Evolutionary conservation across 2,329 filamentous ascomycete species (phyloP).

Genomic region (Colletotrichum gigasporum): DNA sequence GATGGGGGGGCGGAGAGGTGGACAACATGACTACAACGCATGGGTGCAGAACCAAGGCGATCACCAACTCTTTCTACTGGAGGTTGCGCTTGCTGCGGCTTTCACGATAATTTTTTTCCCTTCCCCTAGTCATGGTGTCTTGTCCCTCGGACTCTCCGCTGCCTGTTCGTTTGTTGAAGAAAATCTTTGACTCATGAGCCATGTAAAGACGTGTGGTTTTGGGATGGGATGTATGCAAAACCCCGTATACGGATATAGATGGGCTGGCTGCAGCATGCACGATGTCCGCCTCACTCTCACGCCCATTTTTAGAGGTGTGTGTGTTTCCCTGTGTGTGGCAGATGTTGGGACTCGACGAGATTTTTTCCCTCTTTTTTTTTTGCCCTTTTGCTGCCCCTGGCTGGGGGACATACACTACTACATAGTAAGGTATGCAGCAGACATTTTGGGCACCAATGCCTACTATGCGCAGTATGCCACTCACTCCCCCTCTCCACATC

Average conservation of each 20-base stretch:
- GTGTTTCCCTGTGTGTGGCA: too few species aligned
- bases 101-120: slow-evolving; percentile 1
- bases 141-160: too few species aligned
- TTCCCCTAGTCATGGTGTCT: too few species aligned
- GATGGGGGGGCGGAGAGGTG: too few species aligned
- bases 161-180: background rate
- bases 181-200: slow-evolving; percentile 5
- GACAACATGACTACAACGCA: background rate
- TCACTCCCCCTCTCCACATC: too few species aligned
- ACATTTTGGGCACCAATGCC: too few species aligned
- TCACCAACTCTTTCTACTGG: too few species aligned
- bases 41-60: background rate
- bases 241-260: slow-evolving; percentile 4
- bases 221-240: background rate
- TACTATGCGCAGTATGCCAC: too few species aligned
- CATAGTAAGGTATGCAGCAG: too few species aligned
- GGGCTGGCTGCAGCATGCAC: slow-evolving; percentile 12
- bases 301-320: too few species aligned
- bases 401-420: too few species aligned
- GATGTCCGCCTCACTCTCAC: slow-evolving; percentile 16
- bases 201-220: too few species aligned
- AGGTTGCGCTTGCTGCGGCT: slow-evolving; percentile 26
- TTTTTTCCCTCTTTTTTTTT: background rate
- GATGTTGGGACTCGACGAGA: background rate
- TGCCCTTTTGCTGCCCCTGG: background rate